phyloP scores from a whole-genome alignment of 1,139 yeast genomes.

The Yamadazyma songkhlaensis region DNA sequence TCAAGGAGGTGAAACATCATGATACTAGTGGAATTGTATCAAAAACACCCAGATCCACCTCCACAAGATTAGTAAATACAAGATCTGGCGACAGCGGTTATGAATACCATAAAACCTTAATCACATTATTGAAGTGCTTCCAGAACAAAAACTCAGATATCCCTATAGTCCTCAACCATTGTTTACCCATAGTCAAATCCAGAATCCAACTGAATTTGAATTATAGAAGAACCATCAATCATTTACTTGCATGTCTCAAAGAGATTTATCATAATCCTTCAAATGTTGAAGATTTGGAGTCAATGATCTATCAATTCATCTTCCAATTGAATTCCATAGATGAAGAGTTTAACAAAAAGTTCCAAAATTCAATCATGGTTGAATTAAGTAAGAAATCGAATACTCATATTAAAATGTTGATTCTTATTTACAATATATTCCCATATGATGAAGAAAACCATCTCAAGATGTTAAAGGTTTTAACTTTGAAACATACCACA shows the following conservation, averaged over 20 bases:
- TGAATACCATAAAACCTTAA: background rate
- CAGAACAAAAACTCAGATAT: background rate
- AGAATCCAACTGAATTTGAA: background rate
- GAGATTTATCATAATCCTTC: background rate
- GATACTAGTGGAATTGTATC: no score
- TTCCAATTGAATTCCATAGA: no score
- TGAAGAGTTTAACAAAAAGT: no score
- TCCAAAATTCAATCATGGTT: no score
- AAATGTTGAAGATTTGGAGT: background rate
- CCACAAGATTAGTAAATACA: no score
- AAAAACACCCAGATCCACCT: no score
- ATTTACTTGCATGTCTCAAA: background rate
- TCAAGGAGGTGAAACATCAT: background rate
- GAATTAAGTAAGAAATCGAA: no score
- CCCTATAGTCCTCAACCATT: background rate
- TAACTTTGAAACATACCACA: background rate
- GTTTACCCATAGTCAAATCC: background rate
- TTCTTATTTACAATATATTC: background rate
- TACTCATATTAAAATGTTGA: background rate
- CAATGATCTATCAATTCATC: no score
- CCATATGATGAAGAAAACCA: constrained; percentile 1
- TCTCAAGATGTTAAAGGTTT: constrained; percentile 3
- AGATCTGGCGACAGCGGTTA: no score
- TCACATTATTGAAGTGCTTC: background rate
- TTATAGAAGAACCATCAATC: background rate